Percentiles rank a stretch among this genome's conserved stretches.
Conservation (phyloP, 2,329 filamentous ascomycete genomes). For the Zymoseptoria crescenta region DNA sequence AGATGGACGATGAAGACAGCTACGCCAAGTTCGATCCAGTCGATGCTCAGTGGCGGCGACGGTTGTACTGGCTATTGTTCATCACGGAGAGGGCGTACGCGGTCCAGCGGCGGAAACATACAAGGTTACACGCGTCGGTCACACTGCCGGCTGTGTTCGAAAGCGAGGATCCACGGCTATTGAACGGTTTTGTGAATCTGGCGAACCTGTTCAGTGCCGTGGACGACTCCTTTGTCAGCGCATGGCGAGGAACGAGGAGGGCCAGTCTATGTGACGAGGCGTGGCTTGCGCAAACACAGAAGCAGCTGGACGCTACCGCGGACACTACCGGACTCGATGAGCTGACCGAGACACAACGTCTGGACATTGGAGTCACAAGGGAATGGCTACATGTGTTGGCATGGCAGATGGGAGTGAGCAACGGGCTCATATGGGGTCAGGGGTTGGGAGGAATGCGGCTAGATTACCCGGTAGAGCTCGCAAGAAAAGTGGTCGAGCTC, state of each 20-base stretch:
- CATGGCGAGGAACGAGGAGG: slow-evolving; percentile 28
- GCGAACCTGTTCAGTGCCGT: slow-evolving; percentile 30
- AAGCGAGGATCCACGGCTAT: slow-evolving; percentile 27
- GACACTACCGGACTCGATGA: slow-evolving; percentile 18
- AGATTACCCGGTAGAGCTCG: slow-evolving; percentile 31
- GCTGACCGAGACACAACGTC: slow-evolving; percentile 28
- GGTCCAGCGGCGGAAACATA: slow-evolving; percentile 29
- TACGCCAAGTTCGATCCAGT: slow-evolving; percentile 26
- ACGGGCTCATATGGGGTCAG: slow-evolving; percentile 30
- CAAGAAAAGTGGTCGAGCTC: slow-evolving; percentile 28
- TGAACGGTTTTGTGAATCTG: slow-evolving; percentile 31
- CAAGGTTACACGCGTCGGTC: slow-evolving; percentile 26
- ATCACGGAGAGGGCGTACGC: slow-evolving; percentile 32
- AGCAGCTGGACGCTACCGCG: slow-evolving; percentile 27
- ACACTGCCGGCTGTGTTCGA: slow-evolving; percentile 28
- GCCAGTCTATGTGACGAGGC: slow-evolving; percentile 28
- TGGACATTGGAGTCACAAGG: slow-evolving; percentile 29
- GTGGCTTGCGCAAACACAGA: slow-evolving; percentile 29
- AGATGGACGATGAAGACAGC: slow-evolving; percentile 28
- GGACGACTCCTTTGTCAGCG: slow-evolving; percentile 29
- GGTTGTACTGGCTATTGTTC: slow-evolving; percentile 32
- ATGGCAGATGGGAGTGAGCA: slow-evolving; percentile 32
- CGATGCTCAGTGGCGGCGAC: slow-evolving; percentile 29
- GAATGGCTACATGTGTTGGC: slow-evolving; percentile 32
- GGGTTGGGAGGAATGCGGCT: slow-evolving; percentile 29